These are phyloP conservation scores for Nemania diffusa DNA, from an alignment of 2,329 filamentous ascomycete species.

Conservation along the genomic window DNA sequence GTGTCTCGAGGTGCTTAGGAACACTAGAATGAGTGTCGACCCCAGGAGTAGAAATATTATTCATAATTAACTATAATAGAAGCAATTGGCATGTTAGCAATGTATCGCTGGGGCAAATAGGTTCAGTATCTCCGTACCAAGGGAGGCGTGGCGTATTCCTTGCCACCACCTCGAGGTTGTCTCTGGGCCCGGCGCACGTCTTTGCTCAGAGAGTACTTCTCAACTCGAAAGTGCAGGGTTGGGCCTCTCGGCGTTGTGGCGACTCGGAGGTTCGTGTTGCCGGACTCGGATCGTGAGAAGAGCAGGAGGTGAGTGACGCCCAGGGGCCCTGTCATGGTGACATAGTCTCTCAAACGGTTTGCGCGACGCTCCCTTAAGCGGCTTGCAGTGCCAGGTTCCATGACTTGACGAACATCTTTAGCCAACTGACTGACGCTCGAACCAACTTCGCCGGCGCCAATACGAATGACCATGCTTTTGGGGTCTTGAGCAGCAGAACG, in stretches of 20 bases:
- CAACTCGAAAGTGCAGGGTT: slow-evolving; percentile 92
- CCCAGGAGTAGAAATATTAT: slow-evolving; percentile 83
- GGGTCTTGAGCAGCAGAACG: slow-evolving; percentile 76
- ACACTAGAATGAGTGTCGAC: slow-evolving; percentile 72
- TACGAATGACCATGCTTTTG: slow-evolving; percentile 98
- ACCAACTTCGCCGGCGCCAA: slow-evolving; percentile 93
- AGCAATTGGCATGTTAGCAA: slow-evolving; percentile 7
- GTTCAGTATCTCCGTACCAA: slow-evolving; percentile 63
- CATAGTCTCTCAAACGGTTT: slow-evolving; percentile 91
- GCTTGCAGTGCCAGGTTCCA: slow-evolving; percentile 94
- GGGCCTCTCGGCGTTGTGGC: slow-evolving; percentile 89
- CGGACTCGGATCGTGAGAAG: slow-evolving; percentile 87
- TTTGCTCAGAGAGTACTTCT: slow-evolving; percentile 93
- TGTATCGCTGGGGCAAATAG: no score
- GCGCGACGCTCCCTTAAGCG: slow-evolving; percentile 88
- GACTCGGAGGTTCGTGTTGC: slow-evolving; percentile 92
- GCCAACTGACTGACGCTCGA: slow-evolving; percentile 91
- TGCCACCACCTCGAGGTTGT: slow-evolving; percentile 82
- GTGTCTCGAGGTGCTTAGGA: slow-evolving; percentile 92
- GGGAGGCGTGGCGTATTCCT: slow-evolving; percentile 86
- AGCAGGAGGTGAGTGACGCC: slow-evolving; percentile 93
- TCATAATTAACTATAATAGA: slow-evolving; percentile 83
- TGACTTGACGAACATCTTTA: slow-evolving; percentile 88
- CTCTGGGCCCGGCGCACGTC: slow-evolving; percentile 87
- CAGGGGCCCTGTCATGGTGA: slow-evolving; percentile 92